Evolutionary conservation across 306 rosid species (phyloP).

Genomic region (Ammopiptanthus mongolicus): DNA sequence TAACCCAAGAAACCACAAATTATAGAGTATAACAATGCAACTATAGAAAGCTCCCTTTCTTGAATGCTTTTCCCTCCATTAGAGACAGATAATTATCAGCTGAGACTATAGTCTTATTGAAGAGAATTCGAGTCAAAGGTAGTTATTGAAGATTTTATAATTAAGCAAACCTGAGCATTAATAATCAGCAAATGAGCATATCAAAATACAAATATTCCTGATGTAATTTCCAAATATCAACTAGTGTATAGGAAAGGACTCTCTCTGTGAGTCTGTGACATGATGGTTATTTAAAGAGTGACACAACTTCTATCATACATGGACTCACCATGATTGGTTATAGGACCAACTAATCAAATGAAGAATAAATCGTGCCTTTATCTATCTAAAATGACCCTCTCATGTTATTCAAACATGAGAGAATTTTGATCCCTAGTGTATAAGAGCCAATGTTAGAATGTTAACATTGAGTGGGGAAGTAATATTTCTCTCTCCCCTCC

Average conservation of each 20-base stretch:
- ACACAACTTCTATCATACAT: background rate
- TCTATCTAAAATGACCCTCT: background rate
- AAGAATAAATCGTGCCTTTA: background rate
- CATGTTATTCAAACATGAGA: background rate
- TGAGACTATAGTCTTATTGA: background rate
- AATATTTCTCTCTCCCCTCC: background rate
- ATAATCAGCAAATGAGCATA: background rate
- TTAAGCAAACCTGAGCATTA: background rate
- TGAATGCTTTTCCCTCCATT: constrained; percentile 9
- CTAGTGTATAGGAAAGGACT: background rate
- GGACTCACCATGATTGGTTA: no score
- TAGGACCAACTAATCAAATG: background rate
- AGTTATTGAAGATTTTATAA: background rate
- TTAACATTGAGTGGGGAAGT: background rate
- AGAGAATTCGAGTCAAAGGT: background rate
- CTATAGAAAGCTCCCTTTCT: background rate
- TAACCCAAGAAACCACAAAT: constrained; percentile 12
- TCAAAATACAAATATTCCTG: background rate
- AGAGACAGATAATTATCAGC: background rate
- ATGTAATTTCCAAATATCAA: constrained; percentile 4
- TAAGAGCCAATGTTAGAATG: background rate
- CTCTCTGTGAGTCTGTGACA: no score
- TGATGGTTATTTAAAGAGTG: background rate
- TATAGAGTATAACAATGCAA: background rate
- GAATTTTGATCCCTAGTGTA: background rate